Base-by-base conservation (phyloP, 768 basidiomycete species). In the Kwoniella dendrophila region DNA sequence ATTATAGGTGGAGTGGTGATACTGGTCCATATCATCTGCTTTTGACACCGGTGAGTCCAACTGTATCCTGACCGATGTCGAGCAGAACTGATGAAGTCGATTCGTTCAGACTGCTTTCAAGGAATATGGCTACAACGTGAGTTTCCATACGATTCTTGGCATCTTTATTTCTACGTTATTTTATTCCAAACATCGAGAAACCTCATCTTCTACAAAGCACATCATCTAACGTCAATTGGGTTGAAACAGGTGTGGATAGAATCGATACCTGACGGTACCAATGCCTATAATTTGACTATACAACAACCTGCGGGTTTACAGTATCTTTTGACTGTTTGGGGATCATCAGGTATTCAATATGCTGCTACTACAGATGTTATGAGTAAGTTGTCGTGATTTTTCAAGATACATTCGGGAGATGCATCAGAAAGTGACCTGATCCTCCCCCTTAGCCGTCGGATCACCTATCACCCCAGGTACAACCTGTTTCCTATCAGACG, bases 21-120 rank as follows among this genome's bases (percentile, higher is more conserved):
- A 57, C 63, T 38, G 74, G 74, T 34, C 74, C 74, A 27, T 75
- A 69, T 57, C 74, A 75, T 62, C 55, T 75, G 5, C 58, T 75
- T 2, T 63, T 75, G 10, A 75, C 74, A 30, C 74, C 74, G 7
- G 73, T 74, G 41, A 47, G 73, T 69, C 14, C 16, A 26, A 20
- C 12, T 29, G 24, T 26, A 16, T 30, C 3, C 3, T 27, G 3
- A 44, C 24, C 34, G 16, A 30, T 33, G 44, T 48, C 16, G 12
- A 29, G 12, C 40, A 8, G 29, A 51, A 30, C 26, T 20, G 41
- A 41, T 44, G 41, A 56, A 41, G 14, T 33, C 49, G 24, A 50
- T 18, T 32, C 2, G 45, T 12, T 27, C 30, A 74, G 72, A 76
- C 70, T 34, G 56, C 44, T 12, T 67, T 74, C 56, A 59, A 50